Base-by-base conservation (phyloP, 2,329 filamentous ascomycete genomes). In the Mycosphaerelloides madeirae region DNA sequence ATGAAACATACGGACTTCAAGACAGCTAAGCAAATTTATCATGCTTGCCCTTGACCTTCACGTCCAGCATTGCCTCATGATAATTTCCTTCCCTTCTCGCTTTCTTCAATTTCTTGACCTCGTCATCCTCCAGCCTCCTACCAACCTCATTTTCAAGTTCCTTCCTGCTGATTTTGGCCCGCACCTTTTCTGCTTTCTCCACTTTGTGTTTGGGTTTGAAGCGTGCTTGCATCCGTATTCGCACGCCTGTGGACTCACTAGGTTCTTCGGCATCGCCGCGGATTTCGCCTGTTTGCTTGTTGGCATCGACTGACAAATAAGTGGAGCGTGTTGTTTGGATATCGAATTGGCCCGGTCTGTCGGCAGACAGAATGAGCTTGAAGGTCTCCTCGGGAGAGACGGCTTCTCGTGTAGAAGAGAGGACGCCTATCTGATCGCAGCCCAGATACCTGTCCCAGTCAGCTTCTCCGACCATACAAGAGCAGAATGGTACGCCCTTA, bases 21-120 rank as follows among this genome's bases (percentile, higher is more conserved):
- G 22, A 25, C 22, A 25, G 22, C 22, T 25, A 25, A 25, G 66
- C 70, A 69, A 72, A 95, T 66, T 95, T 95, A 69, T 95, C 89
- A 68, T 95, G 90, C 70, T 95, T 95, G 44, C 82, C 83, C 72
- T 95, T 95, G 22, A 93, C 84, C 67, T 91, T 93, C 43, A 96
- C 73, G 68, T 94, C 83, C 53, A 97, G 68, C 60, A 96, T 68
- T 56, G 79, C 79, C 69, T 97, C 90, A 64, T 96, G 86, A 64
- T 93, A 96, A 64, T 91, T 83, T 0, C 93, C 93, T 57, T 96
- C 86, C 57, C 81, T 79, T 63, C 87, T 78, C 28, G 93, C 89
- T 67, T 74, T 84, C 74, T 94, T 94, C 62, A 98, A 65, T 64
- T 74, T 79, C 69, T 78, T 84, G 32, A 96, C 87, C 68, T 98